Conservation (phyloP, 371 early-diverging fungal species). For the Mortierella sp. region DNA sequence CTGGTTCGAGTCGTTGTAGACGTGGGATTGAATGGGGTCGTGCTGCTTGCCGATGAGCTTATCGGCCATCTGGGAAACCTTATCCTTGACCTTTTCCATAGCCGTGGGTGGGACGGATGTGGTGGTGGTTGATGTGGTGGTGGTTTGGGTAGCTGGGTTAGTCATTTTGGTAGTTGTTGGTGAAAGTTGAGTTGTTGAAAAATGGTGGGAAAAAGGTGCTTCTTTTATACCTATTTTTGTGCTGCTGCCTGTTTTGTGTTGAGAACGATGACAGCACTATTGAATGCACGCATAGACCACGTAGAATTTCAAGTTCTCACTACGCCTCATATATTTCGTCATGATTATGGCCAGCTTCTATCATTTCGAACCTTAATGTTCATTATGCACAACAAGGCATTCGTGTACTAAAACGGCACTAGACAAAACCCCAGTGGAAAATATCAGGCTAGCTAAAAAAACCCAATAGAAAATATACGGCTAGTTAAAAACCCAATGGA, state of each 20-base stretch:
- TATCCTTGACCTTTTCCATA: slow-evolving; percentile 61
- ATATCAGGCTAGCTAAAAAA: too few species aligned
- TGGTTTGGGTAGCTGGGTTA: slow-evolving; percentile 16
- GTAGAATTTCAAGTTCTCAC: too few species aligned
- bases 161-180: slow-evolving; percentile 13
- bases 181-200: not conserved
- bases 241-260: not conserved
- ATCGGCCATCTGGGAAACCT: slow-evolving; percentile 52
- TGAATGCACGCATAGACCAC: not conserved
- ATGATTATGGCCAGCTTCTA: not conserved
- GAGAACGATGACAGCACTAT: not conserved
- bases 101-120: slow-evolving; percentile 51
- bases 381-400: not conserved
- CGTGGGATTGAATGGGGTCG: not conserved
- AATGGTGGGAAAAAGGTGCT: not conserved
- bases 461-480: too few species aligned
- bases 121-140: slow-evolving; percentile 16
- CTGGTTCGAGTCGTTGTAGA: not conserved
- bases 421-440: not conserved
- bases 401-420: not conserved
- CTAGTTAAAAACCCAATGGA: not conserved
- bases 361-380: not conserved
- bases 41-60: slow-evolving; percentile 35
- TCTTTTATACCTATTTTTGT: not conserved
- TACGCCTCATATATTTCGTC: not conserved